Evolutionary conservation across 1,284 basidiomycete species (phyloP).

Genomic region (Malassezia yamatoensis): DNA sequence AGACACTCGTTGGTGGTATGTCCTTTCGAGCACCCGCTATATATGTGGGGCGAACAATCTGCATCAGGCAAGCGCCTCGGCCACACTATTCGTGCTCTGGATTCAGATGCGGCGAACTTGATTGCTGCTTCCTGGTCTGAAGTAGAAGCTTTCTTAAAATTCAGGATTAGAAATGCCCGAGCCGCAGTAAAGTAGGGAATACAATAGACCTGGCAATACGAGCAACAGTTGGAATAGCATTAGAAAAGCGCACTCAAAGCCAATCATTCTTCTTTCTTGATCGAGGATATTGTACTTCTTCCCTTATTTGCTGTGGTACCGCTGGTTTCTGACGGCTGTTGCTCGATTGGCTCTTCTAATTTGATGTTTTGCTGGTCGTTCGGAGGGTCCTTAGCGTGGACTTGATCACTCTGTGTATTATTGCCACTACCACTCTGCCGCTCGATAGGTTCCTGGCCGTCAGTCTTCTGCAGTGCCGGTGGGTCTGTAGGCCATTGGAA

Average conservation of each 20-base stretch:
- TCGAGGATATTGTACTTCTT: not conserved
- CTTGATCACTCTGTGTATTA: too few species aligned
- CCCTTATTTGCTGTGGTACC: too few species aligned
- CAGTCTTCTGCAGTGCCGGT: too few species aligned
- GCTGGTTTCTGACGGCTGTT: too few species aligned
- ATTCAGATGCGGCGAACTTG: not conserved
- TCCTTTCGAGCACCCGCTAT: constrained; percentile 9
- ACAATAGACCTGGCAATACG: too few species aligned
- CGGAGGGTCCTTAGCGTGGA: too few species aligned
- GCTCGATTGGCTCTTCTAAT: too few species aligned
- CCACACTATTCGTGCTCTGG: not conserved
- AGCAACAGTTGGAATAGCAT: too few species aligned
- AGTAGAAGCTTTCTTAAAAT: not conserved
- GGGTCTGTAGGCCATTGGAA: not conserved
- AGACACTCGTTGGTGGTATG: constrained; percentile 9
- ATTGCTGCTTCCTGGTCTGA: not conserved
- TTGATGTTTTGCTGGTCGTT: too few species aligned
- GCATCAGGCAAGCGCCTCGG: constrained; percentile 13
- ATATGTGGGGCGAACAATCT: constrained; percentile 8
- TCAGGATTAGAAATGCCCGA: not conserved
- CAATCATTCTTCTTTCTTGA: not conserved
- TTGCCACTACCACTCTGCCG: too few species aligned
- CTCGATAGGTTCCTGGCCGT: too few species aligned
- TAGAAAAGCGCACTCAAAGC: too few species aligned
- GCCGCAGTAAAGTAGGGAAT: not conserved